phyloP scores from a whole-genome alignment of 129 eudicot genomes.

The Tanacetum coccineum region DNA sequence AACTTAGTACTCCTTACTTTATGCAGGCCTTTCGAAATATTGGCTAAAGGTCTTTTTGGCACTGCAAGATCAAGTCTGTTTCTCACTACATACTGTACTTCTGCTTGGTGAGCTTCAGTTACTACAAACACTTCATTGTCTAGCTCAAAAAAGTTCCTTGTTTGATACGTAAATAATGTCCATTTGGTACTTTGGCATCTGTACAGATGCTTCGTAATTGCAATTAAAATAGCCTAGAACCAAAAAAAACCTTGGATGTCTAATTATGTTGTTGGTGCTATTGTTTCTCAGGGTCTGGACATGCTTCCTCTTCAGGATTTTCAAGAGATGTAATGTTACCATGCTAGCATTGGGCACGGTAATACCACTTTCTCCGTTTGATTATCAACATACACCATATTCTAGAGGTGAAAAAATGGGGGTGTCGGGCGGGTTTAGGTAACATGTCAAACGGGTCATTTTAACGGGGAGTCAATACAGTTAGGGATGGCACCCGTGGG shows the following conservation, averaged over 20 bases:
- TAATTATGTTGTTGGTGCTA: conserved; percentile 17
- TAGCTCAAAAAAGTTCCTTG: conserved; percentile 7
- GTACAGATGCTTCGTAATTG: conserved; percentile 3
- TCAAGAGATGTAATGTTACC: conserved; percentile 81
- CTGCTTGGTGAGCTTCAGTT: conserved; percentile 79
- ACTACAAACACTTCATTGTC: not conserved
- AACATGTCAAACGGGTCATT: no score
- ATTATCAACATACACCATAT: not conserved
- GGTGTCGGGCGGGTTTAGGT: no score
- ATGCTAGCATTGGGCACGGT: conserved; percentile 96
- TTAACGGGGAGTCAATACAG: no score
- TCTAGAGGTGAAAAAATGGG: no score
- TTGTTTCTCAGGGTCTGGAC: conserved; percentile 78
- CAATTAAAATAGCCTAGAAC: not conserved
- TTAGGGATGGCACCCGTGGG: no score
- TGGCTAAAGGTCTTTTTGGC: conserved; percentile 85
- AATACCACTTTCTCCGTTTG: conserved; percentile 18
- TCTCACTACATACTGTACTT: conserved; percentile 78
- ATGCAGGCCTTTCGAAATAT: conserved; percentile 80
- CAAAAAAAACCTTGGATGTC: not conserved
- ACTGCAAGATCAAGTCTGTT: conserved; percentile 98
- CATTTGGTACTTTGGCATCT: conserved; percentile 5
- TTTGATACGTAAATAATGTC: not conserved
- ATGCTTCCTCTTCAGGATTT: conserved; percentile 81
- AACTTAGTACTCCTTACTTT: conserved; percentile 11